Evolutionary conservation across 164 flowering plant species (phyloP), one percentile per base, ranked within the genome.

Genomic region (Vitis rotundifolia): DNA sequence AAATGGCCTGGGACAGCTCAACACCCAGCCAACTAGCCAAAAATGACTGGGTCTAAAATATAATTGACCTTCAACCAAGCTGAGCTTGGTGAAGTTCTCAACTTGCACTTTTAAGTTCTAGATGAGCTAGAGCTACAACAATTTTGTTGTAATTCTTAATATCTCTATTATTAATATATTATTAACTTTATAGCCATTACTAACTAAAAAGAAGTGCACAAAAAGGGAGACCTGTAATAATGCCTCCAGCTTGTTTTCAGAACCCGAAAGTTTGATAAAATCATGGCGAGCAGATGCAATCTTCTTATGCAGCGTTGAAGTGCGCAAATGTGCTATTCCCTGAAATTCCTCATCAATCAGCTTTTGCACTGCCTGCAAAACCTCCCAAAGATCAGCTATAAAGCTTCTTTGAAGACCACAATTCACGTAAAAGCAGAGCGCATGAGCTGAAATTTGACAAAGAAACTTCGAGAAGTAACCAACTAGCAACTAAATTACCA

Each of bases 201-300:
- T 37, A 37, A 53, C 18, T 9, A 26, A 49, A 18, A 48, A 15
- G 55, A 14, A 26, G 18, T 50, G 49, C 52, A 49, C 50, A 56
- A 48, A 13, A 22, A 26, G 3, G 28, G 0, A 49, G 16, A 92
- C 98, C 98, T 95, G 99, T 49, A 95, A 72, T 65, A 95, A 75
- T 63, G 95, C 87, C 71, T 93, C 98, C 78, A 95, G 78, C 89
- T 95, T 93, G 81, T 95, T 91, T 75, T 95, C 98, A 49, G 93
- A 68, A 62, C 98, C 99, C 62, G 98, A 87, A 72, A 95, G 89
- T 71, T 83, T 90, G 68, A 95, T 87, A 70, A 95, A 95, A 81
- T 95, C 97, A 84, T 95, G 99, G 10, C 98, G 97, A 76, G 97
- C 96, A 71, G 87, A 73, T 75, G 99, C 91, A 81, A 93, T 82